Conservation (phyloP, 345 rosid species). For the Camelina hispida region DNA sequence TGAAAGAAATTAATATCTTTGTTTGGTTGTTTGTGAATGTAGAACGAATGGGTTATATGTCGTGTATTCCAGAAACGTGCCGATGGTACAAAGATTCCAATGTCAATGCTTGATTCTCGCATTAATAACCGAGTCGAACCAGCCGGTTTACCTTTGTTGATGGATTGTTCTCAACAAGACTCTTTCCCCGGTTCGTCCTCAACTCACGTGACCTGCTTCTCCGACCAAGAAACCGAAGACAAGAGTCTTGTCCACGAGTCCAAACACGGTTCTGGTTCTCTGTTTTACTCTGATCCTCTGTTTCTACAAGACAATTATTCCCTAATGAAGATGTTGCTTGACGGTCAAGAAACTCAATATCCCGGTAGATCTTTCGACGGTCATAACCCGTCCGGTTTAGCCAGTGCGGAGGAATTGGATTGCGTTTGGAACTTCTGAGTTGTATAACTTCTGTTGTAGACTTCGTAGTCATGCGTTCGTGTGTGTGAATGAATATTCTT, state of each 20-base stretch:
- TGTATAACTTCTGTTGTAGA: constrained; percentile 31
- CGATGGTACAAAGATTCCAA: constrained; percentile 58
- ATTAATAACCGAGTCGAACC: constrained; percentile 42
- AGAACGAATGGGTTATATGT: constrained; percentile 87
- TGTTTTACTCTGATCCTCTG: constrained; percentile 53
- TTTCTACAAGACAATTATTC: constrained; percentile 57
- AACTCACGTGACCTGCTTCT: constrained; percentile 91
- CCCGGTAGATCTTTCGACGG: constrained; percentile 27
- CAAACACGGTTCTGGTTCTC: constrained; percentile 45
- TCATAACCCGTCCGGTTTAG: constrained; percentile 36
- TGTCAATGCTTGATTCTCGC: constrained; percentile 46
- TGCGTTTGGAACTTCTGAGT: constrained; percentile 59
- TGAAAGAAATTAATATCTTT: constrained; percentile 5
- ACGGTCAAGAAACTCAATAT: constrained; percentile 43
- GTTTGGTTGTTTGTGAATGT: constrained; percentile 37
- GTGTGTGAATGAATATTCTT: constrained; percentile 29
- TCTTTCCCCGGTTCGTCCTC: constrained; percentile 38
- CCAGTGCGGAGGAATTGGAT: constrained; percentile 48
- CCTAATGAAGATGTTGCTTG: constrained; percentile 55
- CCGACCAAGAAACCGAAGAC: constrained; percentile 55
- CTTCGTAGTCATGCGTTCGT: constrained; percentile 31
- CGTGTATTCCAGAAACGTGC: constrained; percentile 69
- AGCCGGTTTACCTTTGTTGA: constrained; percentile 58
- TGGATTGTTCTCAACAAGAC: constrained; percentile 57
- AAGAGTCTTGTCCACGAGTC: constrained; percentile 46